Percentiles rank a stretch among this genome's conserved stretches.
Conservation (phyloP, 1,139 yeast species). For the Williopsis jadinii region DNA sequence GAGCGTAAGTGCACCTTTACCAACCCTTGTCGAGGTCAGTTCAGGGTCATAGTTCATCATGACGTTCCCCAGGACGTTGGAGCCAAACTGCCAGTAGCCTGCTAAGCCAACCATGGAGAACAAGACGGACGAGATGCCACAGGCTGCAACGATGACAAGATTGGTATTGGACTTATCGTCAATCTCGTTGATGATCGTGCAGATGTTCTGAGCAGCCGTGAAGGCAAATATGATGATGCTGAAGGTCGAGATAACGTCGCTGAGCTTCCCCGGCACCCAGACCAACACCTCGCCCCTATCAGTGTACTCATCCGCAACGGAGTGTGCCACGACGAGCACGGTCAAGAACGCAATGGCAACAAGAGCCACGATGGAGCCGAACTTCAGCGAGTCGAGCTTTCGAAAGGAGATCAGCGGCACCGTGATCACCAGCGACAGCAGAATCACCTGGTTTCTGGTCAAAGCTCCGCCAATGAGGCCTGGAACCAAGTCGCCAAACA, state of each 20-base stretch:
- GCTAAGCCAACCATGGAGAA: slow-evolving; percentile 66
- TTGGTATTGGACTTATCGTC: slow-evolving; percentile 45
- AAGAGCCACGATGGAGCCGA: slow-evolving; percentile 81
- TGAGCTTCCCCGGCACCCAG: slow-evolving; percentile 45
- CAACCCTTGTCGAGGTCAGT: slow-evolving; percentile 39
- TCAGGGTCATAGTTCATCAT: slow-evolving; percentile 49
- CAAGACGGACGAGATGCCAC: slow-evolving; percentile 51
- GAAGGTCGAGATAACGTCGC: slow-evolving; percentile 69
- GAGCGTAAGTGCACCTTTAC: slow-evolving; percentile 67
- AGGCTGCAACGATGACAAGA: slow-evolving; percentile 50
- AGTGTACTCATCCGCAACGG: slow-evolving; percentile 40
- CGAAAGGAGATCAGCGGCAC: slow-evolving; percentile 73
- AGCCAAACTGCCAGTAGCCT: slow-evolving; percentile 87
- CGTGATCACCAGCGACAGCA: slow-evolving; percentile 51
- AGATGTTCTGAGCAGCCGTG: slow-evolving; percentile 94
- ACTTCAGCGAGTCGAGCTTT: slow-evolving; percentile 75
- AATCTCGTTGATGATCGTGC: slow-evolving; percentile 82
- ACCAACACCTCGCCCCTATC: slow-evolving; percentile 49
- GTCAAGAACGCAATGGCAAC: slow-evolving; percentile 74
- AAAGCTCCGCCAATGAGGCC: slow-evolving; percentile 34
- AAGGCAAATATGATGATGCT: slow-evolving; percentile 93
- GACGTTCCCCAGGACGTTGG: slow-evolving; percentile 71
- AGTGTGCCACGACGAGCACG: slow-evolving; percentile 64
- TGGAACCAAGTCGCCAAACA: slow-evolving; percentile 90
- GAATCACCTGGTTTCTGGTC: slow-evolving; percentile 52